Conservation (phyloP, 345 rosid species). For the Orychophragmus violaceus region DNA sequence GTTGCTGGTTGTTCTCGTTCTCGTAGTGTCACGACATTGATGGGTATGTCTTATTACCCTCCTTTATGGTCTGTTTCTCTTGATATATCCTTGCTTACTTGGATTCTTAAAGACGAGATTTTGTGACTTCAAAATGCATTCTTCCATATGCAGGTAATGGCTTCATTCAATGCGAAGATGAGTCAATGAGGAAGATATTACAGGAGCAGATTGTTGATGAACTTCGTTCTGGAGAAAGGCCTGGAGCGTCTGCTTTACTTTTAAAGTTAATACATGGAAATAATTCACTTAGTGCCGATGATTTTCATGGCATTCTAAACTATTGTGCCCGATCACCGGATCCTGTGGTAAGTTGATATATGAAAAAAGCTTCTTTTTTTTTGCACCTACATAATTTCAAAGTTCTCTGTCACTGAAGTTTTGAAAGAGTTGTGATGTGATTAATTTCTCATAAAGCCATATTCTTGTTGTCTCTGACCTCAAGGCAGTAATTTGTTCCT, state of each 20-base stretch:
- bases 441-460: no score
- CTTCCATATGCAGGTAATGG: conserved; percentile 31
- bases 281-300: conserved; percentile 29
- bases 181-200: conserved; percentile 22
- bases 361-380: neutral
- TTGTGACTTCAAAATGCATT: neutral
- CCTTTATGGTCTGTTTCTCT: neutral
- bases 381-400: neutral
- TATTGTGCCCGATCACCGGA: conserved; percentile 68
- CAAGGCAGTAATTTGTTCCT: conserved; percentile 17
- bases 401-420: no score
- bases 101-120: neutral
- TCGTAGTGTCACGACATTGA: conserved; percentile 34
- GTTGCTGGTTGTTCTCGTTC: conserved; percentile 27
- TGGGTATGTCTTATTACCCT: conserved; percentile 31
- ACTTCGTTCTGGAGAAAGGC: conserved; percentile 56
- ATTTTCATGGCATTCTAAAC: conserved; percentile 48
- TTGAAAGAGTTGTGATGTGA: neutral
- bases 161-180: conserved; percentile 22
- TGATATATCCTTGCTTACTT: neutral
- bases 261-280: conserved; percentile 32
- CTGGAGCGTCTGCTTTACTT: conserved; percentile 58
- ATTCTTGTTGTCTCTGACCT: no score
- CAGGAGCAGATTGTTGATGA: conserved; percentile 58
- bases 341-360: conserved; percentile 55